phyloP scores from a whole-genome alignment of 2,329 filamentous ascomycete genomes.

The Scytalidium sp. region DNA sequence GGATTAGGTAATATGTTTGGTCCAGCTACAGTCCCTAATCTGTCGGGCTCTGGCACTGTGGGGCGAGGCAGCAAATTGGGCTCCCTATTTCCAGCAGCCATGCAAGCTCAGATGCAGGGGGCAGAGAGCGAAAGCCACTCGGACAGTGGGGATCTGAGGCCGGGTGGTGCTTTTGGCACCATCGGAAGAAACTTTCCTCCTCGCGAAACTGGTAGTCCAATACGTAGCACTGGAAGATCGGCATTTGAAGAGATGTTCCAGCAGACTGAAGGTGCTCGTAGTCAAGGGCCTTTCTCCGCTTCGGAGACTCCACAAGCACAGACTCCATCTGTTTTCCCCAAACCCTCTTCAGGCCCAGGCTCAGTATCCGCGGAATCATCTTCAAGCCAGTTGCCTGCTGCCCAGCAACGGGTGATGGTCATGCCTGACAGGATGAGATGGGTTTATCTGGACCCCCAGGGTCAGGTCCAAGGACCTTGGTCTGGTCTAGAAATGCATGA shows the following conservation, averaged over 20 bases:
- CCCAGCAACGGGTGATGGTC: constrained; percentile 85
- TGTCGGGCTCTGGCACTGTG: constrained; percentile 59
- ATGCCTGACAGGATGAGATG: constrained; percentile 99
- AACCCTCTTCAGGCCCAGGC: constrained; percentile 22
- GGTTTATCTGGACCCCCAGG: constrained; percentile 96
- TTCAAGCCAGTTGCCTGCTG: constrained; percentile 64
- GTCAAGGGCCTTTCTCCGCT: constrained; percentile 21
- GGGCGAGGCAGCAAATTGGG: constrained; percentile 79
- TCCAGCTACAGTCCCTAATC: constrained; percentile 49
- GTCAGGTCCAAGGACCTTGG: constrained; percentile 88
- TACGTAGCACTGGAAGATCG: constrained; percentile 51
- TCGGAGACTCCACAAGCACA: constrained; percentile 20
- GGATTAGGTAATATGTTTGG: constrained; percentile 70
- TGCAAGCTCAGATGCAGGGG: constrained; percentile 87
- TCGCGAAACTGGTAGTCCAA: constrained; percentile 58
- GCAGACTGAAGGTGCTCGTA: constrained; percentile 16
- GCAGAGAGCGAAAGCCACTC: constrained; percentile 62
- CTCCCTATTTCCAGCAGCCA: constrained; percentile 80
- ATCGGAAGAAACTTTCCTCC: constrained; percentile 59
- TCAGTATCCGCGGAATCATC: constrained; percentile 43
- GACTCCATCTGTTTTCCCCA: constrained; percentile 20
- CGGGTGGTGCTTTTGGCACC: constrained; percentile 60
- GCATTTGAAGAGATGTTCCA: constrained; percentile 49
- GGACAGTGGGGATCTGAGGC: constrained; percentile 59
- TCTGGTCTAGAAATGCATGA: constrained; percentile 99